Base-by-base conservation (phyloP, 768 basidiomycete species). In the Macrolepiota albuminosa region DNA sequence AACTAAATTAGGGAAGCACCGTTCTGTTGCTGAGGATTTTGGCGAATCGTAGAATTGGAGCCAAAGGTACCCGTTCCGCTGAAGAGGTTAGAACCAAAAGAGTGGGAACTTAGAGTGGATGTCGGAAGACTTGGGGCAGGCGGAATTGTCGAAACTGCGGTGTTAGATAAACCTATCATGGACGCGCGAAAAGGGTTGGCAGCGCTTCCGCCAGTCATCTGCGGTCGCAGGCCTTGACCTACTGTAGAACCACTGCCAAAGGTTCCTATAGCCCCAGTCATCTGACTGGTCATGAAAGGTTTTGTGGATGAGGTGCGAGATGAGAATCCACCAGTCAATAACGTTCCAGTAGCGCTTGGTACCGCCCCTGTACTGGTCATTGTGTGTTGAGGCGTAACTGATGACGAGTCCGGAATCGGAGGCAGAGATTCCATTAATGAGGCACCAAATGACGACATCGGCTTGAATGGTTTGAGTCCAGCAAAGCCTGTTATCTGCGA, bases 401-500 rank as follows among this genome's bases (percentile, higher is more conserved):
- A 72, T 3, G 71, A 70, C 6, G 87, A 84, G 37, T 82, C 85
- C 11, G 88, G 83, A 57, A 93, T 84, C 6, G 91, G 78, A 2
- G 93, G 93, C 40, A 94, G 72, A 3, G 84, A 81, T 54, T 88
- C 88, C 60, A 94, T 66, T 43, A 94, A 69, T 16, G 85, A 83
- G 37, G 88, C 85, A 34, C 92, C 92, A 68, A 94, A 94, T 45
- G 83, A 86, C 2, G 87, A 89, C 2, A 86, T 81, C 2, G 92
- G 92, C 67, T 92, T 91, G 78, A 94, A 94, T 6, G 89, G 83
- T 68, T 88, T 91, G 63, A 92, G 70, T 6, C 86, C 87, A 29
- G 80, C 76, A 43, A 82, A 79, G 4, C 83, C 83, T 18, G 82
- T 83, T 31, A 75, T 63, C 55, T 84, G 83, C 6, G 81, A 69